Percentiles rank a stretch among this genome's conserved stretches.
Conservation (phyloP, 2,329 filamentous ascomycete species). For the Aspergillus sclerotialis region DNA sequence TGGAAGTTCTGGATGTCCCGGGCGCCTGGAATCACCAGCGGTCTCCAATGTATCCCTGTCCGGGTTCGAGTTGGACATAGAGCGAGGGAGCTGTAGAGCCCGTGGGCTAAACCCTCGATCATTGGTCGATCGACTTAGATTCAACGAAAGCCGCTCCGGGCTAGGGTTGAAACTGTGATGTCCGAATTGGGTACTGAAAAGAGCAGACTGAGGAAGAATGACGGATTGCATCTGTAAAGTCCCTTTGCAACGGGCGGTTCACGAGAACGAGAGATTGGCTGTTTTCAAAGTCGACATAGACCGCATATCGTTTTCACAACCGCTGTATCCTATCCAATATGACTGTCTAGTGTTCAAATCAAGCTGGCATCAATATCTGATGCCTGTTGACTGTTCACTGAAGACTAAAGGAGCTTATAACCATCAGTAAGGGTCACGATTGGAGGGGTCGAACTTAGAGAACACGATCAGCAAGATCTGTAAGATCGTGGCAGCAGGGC, state of each 20-base stretch:
- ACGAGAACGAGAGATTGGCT: slow-evolving; percentile 18
- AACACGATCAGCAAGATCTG: slow-evolving; percentile 26
- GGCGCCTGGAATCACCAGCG: slow-evolving; percentile 26
- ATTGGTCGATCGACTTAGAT: slow-evolving; percentile 29
- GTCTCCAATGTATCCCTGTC: slow-evolving; percentile 30
- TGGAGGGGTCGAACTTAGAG: slow-evolving; percentile 33
- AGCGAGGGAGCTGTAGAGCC: slow-evolving; percentile 33
- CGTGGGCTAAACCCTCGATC: slow-evolving; percentile 32
- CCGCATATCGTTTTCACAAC: slow-evolving; percentile 31
- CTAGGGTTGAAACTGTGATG: slow-evolving; percentile 26
- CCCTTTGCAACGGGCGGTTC: slow-evolving; percentile 10
- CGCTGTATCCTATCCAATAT: too few species aligned
- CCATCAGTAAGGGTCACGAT: slow-evolving; percentile 22
- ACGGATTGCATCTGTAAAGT: slow-evolving; percentile 33
- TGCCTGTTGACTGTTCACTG: slow-evolving; percentile 7
- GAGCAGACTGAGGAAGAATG: slow-evolving; percentile 32
- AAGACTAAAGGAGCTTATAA: slow-evolving; percentile 29
- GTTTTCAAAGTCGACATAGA: slow-evolving; percentile 11
- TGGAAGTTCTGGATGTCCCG: slow-evolving; percentile 23
- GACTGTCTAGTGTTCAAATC: slow-evolving; percentile 4
- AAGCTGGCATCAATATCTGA: not conserved
- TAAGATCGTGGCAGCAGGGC: slow-evolving; percentile 30
- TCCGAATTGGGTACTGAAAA: slow-evolving; percentile 30
- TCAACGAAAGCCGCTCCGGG: slow-evolving; percentile 27
- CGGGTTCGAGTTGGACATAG: slow-evolving; percentile 38